Evolutionary conservation across 495 filamentous ascomycete species (phyloP).

Genomic region (Penicillium coprophilum): DNA sequence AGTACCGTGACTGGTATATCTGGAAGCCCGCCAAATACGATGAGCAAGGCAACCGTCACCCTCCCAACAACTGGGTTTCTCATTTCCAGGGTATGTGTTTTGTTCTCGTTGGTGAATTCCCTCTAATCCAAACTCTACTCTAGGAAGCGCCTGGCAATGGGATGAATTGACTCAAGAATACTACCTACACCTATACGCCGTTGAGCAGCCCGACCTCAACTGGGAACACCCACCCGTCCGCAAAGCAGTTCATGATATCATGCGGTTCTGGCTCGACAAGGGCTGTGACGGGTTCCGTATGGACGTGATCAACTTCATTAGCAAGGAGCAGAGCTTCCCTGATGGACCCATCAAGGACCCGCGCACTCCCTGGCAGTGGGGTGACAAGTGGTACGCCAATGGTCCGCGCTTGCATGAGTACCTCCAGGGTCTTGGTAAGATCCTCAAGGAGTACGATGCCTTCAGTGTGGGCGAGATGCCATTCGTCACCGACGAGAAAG

Average conservation of each 20-base stretch:
- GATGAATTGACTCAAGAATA: conserved; percentile 66
- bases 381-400: conserved; percentile 58
- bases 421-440: conserved; percentile 58
- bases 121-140: background rate
- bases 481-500: conserved; percentile 54
- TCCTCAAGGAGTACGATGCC: conserved; percentile 66
- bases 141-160: conserved; percentile 63
- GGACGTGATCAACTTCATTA: conserved; percentile 66
- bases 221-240: conserved; percentile 65
- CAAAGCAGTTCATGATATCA: conserved; percentile 63
- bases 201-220: conserved; percentile 71
- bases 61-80: conserved; percentile 69
- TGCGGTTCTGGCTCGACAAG: conserved; percentile 71
- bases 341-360: conserved; percentile 60
- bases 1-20: conserved; percentile 72
- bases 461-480: conserved; percentile 74
- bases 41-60: conserved; percentile 56
- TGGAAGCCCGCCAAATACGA: conserved; percentile 63
- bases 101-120: background rate
- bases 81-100: conserved; percentile 53
- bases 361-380: conserved; percentile 52
- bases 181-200: conserved; percentile 67
- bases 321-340: conserved; percentile 59
- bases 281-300: conserved; percentile 69
- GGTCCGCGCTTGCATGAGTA: conserved; percentile 68